Percentiles rank a stretch among this genome's conserved stretches.
These are phyloP conservation scores for Mallotus nudiflorus DNA, from an alignment of 345 rosid genomes.

Conservation along the genomic window DNA sequence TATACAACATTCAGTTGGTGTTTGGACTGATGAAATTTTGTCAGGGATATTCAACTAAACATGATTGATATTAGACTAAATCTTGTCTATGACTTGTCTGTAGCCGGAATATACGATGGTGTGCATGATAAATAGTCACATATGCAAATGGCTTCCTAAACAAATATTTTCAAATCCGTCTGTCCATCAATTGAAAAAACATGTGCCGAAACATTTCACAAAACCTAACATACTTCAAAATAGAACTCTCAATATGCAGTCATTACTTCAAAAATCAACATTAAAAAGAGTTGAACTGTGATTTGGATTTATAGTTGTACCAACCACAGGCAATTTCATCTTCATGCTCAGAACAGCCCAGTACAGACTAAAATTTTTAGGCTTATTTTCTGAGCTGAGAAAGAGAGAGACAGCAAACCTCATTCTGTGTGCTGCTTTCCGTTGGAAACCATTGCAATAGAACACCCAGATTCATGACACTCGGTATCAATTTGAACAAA, in stretches of 20 bases:
- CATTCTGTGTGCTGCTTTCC: constrained; percentile 52
- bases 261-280: background rate
- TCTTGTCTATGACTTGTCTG: background rate
- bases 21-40: background rate
- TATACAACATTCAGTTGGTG: background rate
- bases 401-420: constrained; percentile 41
- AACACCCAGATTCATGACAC: constrained; percentile 75
- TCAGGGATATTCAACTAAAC: background rate
- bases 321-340: too few relatives aligned
- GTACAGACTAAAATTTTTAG: too few relatives aligned
- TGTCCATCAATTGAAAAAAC: too few relatives aligned
- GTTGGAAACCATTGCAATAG: constrained; percentile 87
- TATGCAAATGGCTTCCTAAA: background rate
- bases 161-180: too few relatives aligned
- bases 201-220: too few relatives aligned
- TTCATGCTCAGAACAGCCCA: too few relatives aligned
- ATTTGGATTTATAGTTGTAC: too few relatives aligned
- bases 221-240: background rate
- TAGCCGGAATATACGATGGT: background rate
- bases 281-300: too few relatives aligned
- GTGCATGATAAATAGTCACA: background rate
- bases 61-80: background rate
- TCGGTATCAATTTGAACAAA: constrained; percentile 84
- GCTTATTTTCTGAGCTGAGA: background rate
- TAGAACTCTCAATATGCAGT: background rate